Conservation (phyloP, 768 basidiomycete genomes). For the Suillus spraguei region DNA sequence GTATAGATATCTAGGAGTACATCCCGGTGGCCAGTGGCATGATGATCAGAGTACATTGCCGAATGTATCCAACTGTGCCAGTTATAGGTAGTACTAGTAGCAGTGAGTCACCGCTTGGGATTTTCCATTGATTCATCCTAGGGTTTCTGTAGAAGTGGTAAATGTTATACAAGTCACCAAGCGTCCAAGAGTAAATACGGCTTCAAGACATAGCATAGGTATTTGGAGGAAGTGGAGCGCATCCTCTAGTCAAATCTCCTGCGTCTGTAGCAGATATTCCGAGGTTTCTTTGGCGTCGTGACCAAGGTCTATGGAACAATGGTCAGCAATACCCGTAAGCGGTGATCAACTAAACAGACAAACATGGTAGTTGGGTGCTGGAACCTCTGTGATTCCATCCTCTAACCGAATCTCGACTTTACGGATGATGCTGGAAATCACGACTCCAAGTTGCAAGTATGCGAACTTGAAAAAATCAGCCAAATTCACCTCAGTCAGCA, state of each 20-base stretch:
- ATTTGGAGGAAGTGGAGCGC: neutral
- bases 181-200: too few relatives aligned
- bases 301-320: constrained; percentile 78
- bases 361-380: constrained; percentile 89
- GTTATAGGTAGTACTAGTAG: too few relatives aligned
- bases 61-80: too few relatives aligned
- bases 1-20: too few relatives aligned
- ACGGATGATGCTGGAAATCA: constrained; percentile 79
- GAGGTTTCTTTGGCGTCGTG: constrained; percentile 77
- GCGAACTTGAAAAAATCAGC: constrained; percentile 66
- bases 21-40: too few relatives aligned
- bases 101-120: too few relatives aligned
- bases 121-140: too few relatives aligned
- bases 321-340: constrained; percentile 1
- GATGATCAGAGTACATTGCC: too few relatives aligned
- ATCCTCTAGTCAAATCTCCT: constrained; percentile 57
- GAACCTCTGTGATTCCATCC: constrained; percentile 49
- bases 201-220: neutral
- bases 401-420: constrained; percentile 74
- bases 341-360: constrained; percentile 31
- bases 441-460: constrained; percentile 87
- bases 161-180: too few relatives aligned
- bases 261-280: constrained; percentile 66
- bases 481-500: constrained; percentile 3
- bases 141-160: too few relatives aligned